Evolutionary conservation across 768 basidiomycete species (phyloP).

Genomic region (Lactarius psammicola): DNA sequence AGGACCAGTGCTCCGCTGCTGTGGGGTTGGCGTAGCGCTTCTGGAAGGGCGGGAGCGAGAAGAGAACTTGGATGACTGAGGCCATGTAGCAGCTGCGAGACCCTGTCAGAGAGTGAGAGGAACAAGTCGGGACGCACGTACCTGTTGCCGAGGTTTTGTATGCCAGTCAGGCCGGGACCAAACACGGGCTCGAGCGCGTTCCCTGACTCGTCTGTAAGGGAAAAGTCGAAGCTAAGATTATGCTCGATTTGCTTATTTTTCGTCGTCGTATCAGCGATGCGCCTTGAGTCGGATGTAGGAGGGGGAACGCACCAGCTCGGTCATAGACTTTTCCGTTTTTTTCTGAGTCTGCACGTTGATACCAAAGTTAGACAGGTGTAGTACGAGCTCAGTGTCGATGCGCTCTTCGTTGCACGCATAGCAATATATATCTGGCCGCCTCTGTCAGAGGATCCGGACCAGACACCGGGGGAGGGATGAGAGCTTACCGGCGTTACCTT

Average conservation of each 20-base stretch:
- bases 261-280: neutral
- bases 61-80: constrained; percentile 83
- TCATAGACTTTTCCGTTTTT: constrained; percentile 97
- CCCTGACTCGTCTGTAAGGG: constrained; percentile 81
- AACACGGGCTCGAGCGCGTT: constrained; percentile 85
- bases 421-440: constrained; percentile 78
- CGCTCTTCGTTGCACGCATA: constrained; percentile 86
- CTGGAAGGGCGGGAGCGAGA: constrained; percentile 77
- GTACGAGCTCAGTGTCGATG: constrained; percentile 68
- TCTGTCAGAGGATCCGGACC: neutral
- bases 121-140: constrained; percentile 29
- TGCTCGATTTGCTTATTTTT: constrained; percentile 89
- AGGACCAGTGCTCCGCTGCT: constrained; percentile 51
- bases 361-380: constrained; percentile 78
- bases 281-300: neutral
- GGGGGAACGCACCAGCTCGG: constrained; percentile 70
- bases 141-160: constrained; percentile 93
- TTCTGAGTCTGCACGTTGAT: constrained; percentile 78
- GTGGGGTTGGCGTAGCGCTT: constrained; percentile 56
- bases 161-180: constrained; percentile 85
- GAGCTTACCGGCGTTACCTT: constrained; percentile 78
- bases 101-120: constrained; percentile 1
- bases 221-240: constrained; percentile 93
- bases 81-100: constrained; percentile 90
- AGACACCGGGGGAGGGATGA: neutral